These are phyloP conservation scores for Entamoeba histolytica DNA, from an alignment of 208 protist species.

Conservation along the genomic window DNA sequence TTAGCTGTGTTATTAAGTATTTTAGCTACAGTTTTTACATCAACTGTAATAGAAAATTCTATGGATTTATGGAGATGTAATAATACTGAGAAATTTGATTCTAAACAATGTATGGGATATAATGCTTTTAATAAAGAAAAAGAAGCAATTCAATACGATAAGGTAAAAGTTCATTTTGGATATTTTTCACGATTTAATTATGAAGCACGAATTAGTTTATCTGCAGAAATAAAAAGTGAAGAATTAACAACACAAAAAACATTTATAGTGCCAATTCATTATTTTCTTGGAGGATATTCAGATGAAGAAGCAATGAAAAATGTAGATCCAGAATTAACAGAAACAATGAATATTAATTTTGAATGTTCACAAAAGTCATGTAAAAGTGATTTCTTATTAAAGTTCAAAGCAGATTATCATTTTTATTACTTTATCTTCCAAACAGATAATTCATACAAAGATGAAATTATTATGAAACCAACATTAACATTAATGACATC, in stretches of 20 bases:
- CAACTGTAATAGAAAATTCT: neutral
- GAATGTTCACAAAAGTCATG: neutral
- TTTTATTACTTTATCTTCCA: neutral
- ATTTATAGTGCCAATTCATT: neutral
- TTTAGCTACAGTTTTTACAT: neutral
- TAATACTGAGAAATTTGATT: neutral
- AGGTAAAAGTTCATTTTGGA: neutral
- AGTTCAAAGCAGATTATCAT: neutral
- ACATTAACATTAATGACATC: neutral
- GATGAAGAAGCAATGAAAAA: neutral
- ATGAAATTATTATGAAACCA: neutral
- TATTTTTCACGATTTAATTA: neutral
- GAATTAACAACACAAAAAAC: neutral
- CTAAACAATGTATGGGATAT: neutral
- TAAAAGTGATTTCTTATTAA: neutral
- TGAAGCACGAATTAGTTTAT: neutral
- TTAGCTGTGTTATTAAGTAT: neutral
- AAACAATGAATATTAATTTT: neutral
- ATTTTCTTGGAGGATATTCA: neutral
- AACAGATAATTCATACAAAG: neutral
- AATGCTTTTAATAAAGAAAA: neutral
- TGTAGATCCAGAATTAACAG: neutral
- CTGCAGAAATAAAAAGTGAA: neutral
- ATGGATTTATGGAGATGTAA: neutral
- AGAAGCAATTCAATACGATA: neutral